Percentiles rank a stretch among this genome's conserved stretches.
These are phyloP conservation scores for Ceratobasidium sp. DNA, from an alignment of 1,284 basidiomycete genomes.

Conservation along the genomic window DNA sequence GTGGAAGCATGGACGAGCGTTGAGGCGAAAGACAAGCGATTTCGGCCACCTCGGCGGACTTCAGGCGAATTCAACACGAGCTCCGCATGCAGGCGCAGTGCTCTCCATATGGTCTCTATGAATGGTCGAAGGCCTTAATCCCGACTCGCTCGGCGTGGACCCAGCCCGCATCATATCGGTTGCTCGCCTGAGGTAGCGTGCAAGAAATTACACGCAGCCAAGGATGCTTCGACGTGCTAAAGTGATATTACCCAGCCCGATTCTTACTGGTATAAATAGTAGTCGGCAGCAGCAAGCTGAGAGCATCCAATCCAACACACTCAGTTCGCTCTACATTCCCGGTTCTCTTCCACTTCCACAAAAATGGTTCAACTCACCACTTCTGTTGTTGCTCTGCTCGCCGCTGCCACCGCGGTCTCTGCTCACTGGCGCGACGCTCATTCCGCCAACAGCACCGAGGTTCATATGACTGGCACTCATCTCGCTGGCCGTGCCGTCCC, in stretches of 20 bases:
- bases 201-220: neutral
- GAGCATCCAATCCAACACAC: neutral
- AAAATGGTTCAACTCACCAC: conserved; percentile 30
- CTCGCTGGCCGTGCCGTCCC: conserved; percentile 12
- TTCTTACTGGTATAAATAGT: neutral
- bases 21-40: neutral
- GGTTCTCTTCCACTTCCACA: neutral
- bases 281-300: neutral
- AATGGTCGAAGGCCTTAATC: neutral
- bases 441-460: conserved; percentile 4
- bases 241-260: neutral
- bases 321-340: neutral
- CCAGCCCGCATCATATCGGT: conserved; percentile 5
- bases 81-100: conserved; percentile 3
- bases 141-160: neutral
- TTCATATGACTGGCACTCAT: conserved; percentile 22
- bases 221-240: neutral
- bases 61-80: neutral
- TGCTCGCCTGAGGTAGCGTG: neutral
- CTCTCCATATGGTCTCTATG: neutral
- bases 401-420: conserved; percentile 11
- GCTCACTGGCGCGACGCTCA: conserved; percentile 25
- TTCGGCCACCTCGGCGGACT: conserved; percentile 6
- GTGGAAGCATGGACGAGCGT: no score
- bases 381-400: neutral